phyloP scores from a whole-genome alignment of 139 green algal genomes.

The Asterochloris erici region DNA sequence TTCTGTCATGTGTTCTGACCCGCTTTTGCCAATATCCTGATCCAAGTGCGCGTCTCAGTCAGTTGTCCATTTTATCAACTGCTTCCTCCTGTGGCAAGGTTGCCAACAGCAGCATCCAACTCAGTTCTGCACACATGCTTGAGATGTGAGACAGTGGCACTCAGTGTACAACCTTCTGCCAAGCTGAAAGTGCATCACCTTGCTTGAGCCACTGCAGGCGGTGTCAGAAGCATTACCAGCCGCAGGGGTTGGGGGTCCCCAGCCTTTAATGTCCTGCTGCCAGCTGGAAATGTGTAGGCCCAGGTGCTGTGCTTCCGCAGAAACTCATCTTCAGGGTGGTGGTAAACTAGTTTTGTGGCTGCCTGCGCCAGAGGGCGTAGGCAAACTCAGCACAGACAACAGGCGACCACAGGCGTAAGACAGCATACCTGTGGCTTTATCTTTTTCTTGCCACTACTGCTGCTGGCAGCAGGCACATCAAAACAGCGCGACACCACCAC shows the following conservation, averaged over 20 bases:
- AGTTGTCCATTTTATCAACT: background rate
- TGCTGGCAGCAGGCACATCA: constrained; percentile 32
- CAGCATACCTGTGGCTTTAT: constrained; percentile 3
- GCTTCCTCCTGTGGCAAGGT: background rate
- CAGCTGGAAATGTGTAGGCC: constrained; percentile 60
- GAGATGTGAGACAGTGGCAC: background rate
- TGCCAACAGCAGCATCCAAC: constrained; percentile 8
- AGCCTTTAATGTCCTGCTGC: constrained; percentile 2
- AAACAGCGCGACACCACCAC: constrained; percentile 63
- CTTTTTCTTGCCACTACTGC: constrained; percentile 12
- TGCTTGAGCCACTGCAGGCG: constrained; percentile 25
- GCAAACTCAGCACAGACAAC: background rate
- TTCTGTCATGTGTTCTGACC: too few species aligned
- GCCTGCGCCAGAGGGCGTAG: background rate
- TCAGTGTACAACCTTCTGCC: background rate
- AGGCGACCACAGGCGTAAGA: constrained; percentile 7
- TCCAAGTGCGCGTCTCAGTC: too few species aligned
- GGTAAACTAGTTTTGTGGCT: constrained; percentile 56
- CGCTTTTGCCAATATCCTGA: too few species aligned
- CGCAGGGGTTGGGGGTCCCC: constrained; percentile 50
- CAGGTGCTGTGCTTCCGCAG: constrained; percentile 62
- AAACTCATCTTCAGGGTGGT: constrained; percentile 85
- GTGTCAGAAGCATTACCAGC: constrained; percentile 48
- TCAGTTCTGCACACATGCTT: constrained; percentile 4
- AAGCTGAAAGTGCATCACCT: background rate